Evolutionary conservation across 129 eudicot genomes (phyloP), one percentile per base, ranked within the genome.

Genomic region (Lonicera japonica): DNA sequence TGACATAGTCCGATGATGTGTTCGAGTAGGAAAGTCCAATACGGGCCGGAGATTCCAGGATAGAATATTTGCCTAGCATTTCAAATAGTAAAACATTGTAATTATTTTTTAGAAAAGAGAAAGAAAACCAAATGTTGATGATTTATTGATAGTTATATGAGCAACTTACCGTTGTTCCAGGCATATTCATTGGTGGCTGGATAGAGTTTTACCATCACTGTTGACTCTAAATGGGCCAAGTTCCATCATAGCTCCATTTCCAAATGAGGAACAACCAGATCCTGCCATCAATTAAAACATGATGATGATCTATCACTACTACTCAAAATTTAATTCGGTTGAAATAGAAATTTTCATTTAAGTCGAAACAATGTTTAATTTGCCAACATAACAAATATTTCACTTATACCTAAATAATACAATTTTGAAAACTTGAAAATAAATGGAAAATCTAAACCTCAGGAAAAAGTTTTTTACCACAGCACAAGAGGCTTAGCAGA

Each of bases 391-490:
- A 15, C 13, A 45, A 45, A 10, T 45, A 12, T 45, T 45, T 12
- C 3, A 15, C 51, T n/a, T n/a, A n/a, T n/a, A n/a, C n/a, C n/a
- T n/a, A 45, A 15, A 12, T 12, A 45, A 45, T 11, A 1, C n/a
- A 15, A n/a, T n/a, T n/a, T n/a, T 45, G 6, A 6, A 29, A 29
- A 29, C 36, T 1, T 29, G 36, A 43, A 43, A 43, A 43, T 43
- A 2, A 43, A 43, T 38, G 6, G 6, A 29, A 29, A 11, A 50
- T 50, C 2, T 16, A 14, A 50, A 75, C 95, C 95, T 83, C 95
- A 88, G n/a, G n/a, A n/a, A n/a, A n/a, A n/a, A n/a, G n/a, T n/a
- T 61, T 87, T 83, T 15, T 80, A 83, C 91, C 88, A 87, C 2
- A 87, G 45, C 36, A 87, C 88, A 25, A 87, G 84, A 67, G 88